Percentiles rank a stretch among this genome's conserved stretches.
These are phyloP conservation scores for Diversispora epigaea DNA, from an alignment of 192 early-diverging fungal species.

Conservation along the genomic window DNA sequence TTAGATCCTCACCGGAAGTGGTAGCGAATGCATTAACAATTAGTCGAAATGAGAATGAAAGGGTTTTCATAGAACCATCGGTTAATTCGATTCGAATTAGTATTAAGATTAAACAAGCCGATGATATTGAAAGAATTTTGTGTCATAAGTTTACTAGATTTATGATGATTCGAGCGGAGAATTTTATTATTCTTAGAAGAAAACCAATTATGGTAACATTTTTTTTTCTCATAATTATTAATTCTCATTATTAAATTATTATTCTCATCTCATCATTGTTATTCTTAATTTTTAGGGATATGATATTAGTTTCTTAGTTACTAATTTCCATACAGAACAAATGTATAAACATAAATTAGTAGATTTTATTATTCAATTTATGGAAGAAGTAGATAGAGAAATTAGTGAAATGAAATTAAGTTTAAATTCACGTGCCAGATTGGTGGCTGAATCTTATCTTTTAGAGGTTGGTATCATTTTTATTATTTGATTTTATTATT, in stretches of 20 bases:
- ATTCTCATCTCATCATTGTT: background rate
- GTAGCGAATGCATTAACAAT: constrained; percentile 84
- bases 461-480: constrained; percentile 46
- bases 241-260: constrained; percentile 13
- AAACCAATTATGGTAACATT: constrained; percentile 77
- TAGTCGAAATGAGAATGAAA: constrained; percentile 88
- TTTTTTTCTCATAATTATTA: background rate
- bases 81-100: constrained; percentile 93
- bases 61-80: constrained; percentile 87
- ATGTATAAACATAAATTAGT: constrained; percentile 99
- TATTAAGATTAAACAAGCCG: constrained; percentile 97
- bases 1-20: constrained; percentile 75
- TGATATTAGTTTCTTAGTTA: constrained; percentile 95
- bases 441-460: constrained; percentile 79
- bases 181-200: constrained; percentile 88
- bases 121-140: constrained; percentile 93
- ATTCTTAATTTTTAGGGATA: constrained; percentile 68
- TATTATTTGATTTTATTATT: background rate
- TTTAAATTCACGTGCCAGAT: constrained; percentile 79
- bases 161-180: constrained; percentile 95
- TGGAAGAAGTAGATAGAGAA: constrained; percentile 99
- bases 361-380: constrained; percentile 98
- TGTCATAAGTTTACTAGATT: constrained; percentile 98
- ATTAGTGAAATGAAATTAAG: constrained; percentile 98
- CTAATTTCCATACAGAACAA: constrained; percentile 96